A percentile compares a stretch with the other conserved stretches of the same genome.
Evolutionary conservation across 2,329 filamentous ascomycete genomes (phyloP).

Genomic region (Huntiella omanensis): DNA sequence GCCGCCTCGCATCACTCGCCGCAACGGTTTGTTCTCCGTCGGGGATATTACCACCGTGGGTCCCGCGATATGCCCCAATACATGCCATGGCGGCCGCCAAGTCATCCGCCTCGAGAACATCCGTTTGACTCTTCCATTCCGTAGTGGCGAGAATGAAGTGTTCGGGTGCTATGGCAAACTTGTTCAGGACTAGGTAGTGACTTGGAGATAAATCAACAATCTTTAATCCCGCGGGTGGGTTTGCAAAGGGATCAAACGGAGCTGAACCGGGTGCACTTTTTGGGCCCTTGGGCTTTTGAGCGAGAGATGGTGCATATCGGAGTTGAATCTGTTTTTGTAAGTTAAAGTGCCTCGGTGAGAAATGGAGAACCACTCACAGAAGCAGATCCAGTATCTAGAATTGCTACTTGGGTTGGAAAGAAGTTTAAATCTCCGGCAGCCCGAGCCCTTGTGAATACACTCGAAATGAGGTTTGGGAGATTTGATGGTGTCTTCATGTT

Average conservation of each 20-base stretch:
- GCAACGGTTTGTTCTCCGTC: constrained; percentile 3
- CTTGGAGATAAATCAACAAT: constrained; percentile 29
- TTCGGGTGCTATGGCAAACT: constrained; percentile 50
- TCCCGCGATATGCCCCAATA: constrained; percentile 32
- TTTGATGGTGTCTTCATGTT: constrained; percentile 16
- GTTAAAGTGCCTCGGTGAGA: not conserved
- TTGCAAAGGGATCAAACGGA: constrained; percentile 44
- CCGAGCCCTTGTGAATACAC: constrained; percentile 29
- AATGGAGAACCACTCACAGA: constrained; percentile 21
- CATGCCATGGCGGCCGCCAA: constrained; percentile 43
- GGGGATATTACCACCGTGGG: constrained; percentile 13
- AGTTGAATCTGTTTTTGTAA: constrained; percentile 43
- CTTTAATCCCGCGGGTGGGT: constrained; percentile 32
- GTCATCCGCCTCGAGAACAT: constrained; percentile 41
- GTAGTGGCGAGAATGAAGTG: constrained; percentile 56
- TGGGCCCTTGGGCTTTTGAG: constrained; percentile 41
- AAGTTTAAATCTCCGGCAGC: constrained; percentile 31
- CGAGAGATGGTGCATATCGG: constrained; percentile 49
- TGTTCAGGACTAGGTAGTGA: constrained; percentile 54
- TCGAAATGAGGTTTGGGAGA: constrained; percentile 31
- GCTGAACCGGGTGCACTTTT: constrained; percentile 14
- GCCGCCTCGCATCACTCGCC: constrained; percentile 15
- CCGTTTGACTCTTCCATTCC: constrained; percentile 43
- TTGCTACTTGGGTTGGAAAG: constrained; percentile 33
- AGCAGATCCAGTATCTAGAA: constrained; percentile 25